Evolutionary conservation across 1,284 basidiomycete species (phyloP), one percentile per base, ranked within the genome.

Genomic region (Vanrija sp.): DNA sequence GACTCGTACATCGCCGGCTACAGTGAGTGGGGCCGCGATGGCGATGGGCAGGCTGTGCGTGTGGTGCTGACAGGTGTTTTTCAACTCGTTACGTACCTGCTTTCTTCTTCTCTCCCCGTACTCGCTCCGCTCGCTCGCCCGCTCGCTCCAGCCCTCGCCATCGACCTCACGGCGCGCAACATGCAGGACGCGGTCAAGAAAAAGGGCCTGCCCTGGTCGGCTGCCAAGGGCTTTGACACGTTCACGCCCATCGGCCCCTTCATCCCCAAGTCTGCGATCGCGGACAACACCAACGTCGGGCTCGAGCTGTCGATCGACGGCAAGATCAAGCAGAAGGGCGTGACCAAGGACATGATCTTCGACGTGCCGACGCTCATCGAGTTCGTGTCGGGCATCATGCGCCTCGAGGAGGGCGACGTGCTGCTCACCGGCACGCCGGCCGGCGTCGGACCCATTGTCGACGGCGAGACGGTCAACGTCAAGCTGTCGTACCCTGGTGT

Each of bases 121-220:
- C 8, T 20, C 50, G 20, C 37, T 16, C 47, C 31, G n/a, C 10
- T 2, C 39, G 31, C 31, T 35, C 15, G 7, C n/a, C n/a, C 36
- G 31, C 52, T 45, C 35, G 48, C 23, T 19, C 23, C 60, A 95
- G 93, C 93, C 39, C 80, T 97, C 54, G 90, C 90, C 2, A 87
- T 96, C 57, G 93, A 97, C 72, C 87, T 98, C 86, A 98, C 94
- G 0, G 94, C 89, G 1, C 84, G 95, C 23, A 98, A 98, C 77
- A 78, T 98, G 69, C 95, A 98, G 77, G 90, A 97, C 53, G 84
- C 85, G 47, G 89, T 89, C 47, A 97, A 96, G 80, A 88, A 87
- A 66, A 87, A 86, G 59, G 92, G 95, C 19, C 81, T 98, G 22
- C 95, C 95, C 1, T 98, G 95, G 95, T 86, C 87, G 18, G 83